These are phyloP conservation scores for Microstegium vimineum DNA, from an alignment of 176 grass and related monocot species.

Conservation along the genomic window DNA sequence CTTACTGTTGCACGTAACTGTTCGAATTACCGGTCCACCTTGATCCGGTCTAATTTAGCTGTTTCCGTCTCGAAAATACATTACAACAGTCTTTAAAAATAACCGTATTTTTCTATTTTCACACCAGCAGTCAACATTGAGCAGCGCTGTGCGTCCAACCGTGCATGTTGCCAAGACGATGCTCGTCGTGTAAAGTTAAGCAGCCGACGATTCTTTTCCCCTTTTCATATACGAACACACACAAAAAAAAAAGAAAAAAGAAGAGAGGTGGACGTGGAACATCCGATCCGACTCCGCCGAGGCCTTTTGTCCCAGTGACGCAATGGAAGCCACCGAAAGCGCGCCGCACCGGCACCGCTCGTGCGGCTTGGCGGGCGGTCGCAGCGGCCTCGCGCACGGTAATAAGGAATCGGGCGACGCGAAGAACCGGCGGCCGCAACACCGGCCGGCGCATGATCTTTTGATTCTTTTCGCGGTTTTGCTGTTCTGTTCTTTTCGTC, in stretches of 20 bases:
- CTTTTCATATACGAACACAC: background rate
- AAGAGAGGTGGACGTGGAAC: background rate
- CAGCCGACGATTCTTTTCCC: background rate
- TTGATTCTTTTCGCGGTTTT: background rate
- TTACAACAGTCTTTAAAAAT: background rate
- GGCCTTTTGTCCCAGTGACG: background rate
- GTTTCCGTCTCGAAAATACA: background rate
- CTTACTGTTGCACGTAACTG: background rate
- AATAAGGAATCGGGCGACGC: background rate
- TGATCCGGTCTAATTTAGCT: background rate
- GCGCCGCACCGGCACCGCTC: background rate
- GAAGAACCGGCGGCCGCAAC: background rate
- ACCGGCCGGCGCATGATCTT: background rate
- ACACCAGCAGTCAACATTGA: background rate
- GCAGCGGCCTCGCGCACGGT: background rate
- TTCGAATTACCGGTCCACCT: background rate
- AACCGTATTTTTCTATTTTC: too few relatives aligned
- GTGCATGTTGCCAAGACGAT: slow-evolving; percentile 1
- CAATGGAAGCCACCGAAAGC: slow-evolving; percentile 13
- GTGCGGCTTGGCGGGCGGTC: background rate
- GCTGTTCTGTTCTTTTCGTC: background rate
- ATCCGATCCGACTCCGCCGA: background rate
- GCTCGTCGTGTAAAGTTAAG: slow-evolving; percentile 2
- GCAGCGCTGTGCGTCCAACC: background rate
- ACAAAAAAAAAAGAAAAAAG: too few relatives aligned